Conservation (phyloP, 768 basidiomycete species). For the Sarcodon aspratus region DNA sequence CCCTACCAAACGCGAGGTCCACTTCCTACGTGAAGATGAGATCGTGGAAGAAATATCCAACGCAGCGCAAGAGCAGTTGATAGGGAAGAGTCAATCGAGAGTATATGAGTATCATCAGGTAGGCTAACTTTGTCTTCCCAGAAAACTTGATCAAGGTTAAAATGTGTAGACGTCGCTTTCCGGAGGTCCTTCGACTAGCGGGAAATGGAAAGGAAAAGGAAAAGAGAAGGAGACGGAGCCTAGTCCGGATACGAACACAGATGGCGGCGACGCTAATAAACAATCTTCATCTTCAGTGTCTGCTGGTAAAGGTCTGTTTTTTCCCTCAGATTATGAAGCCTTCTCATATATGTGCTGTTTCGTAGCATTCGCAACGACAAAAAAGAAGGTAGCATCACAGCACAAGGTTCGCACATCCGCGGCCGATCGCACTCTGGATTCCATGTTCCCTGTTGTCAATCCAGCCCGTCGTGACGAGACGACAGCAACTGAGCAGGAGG, state of each 20-base stretch:
- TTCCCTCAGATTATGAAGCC: background rate
- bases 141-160: background rate
- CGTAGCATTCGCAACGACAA: slow-evolving; percentile 10
- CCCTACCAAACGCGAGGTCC: slow-evolving; percentile 94
- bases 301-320: background rate
- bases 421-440: slow-evolving; percentile 84
- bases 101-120: slow-evolving; percentile 60
- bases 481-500: background rate
- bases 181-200: slow-evolving; percentile 24
- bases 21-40: slow-evolving; percentile 84
- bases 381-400: slow-evolving; percentile 57
- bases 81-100: slow-evolving; percentile 47
- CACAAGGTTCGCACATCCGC: slow-evolving; percentile 89
- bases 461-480: slow-evolving; percentile 5
- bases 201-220: slow-evolving; percentile 26
- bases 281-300: slow-evolving; percentile 16
- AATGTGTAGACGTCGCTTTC: slow-evolving; percentile 44
- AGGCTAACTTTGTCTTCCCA: background rate
- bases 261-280: slow-evolving; percentile 15
- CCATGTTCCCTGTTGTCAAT: slow-evolving; percentile 72
- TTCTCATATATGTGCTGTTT: background rate
- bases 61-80: slow-evolving; percentile 54
- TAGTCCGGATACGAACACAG: slow-evolving; percentile 18
- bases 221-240: slow-evolving; percentile 22
- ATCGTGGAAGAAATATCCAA: slow-evolving; percentile 73